Base-by-base conservation (phyloP, 352 stramenopile species). In the Globisporangium irregulare region DNA sequence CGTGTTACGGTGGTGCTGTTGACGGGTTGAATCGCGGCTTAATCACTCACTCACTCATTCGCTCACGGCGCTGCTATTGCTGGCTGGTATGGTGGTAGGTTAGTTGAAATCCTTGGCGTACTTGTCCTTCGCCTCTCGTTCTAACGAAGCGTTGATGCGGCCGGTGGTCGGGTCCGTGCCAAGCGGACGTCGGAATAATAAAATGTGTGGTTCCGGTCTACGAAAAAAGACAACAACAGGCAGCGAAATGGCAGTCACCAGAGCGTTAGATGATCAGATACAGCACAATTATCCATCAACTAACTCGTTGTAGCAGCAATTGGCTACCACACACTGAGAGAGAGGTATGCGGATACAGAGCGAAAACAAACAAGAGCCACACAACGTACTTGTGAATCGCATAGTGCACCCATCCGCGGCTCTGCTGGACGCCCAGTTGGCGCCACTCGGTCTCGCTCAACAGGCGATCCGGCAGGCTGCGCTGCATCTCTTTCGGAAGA, bases 321-420 rank as follows among this genome's bases (percentile, higher is more conserved):
- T 24, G 0, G 10, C 1, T 12, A 50, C 3, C 56, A 27, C 15
- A 48, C 22, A 24, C 22, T 24, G 41, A 27, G 0, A 38, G 1
- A 36, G 7, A 36, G 32, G 32, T 10, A 36, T 36, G 32, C 7
- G 32, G 7, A n/a, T n/a, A 48, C 15, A 48, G 15, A 48, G 41
- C n/a, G 41, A 48, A 4, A 36, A 46, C 14, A 46, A n/a, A 15
- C 22, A 54, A 27, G 0, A 38, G 1, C 12, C 10, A 7, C 25
- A 85, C 89, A 65, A 88, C 90, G 66, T 80, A 98, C 91, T 97
- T 97, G 82, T 99, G 98, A 72, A 99, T 99, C 41, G 97, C 97
- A 82, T 99, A 99, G 81, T 99, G 98, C 72, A 98, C 91, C 98
- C 98, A 99, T 56, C 98, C 98, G 51, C 98, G 92, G 71, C 90